These are phyloP conservation scores for Daphne laureola DNA, from an alignment of 441 rosid species.

Conservation along the genomic window DNA sequence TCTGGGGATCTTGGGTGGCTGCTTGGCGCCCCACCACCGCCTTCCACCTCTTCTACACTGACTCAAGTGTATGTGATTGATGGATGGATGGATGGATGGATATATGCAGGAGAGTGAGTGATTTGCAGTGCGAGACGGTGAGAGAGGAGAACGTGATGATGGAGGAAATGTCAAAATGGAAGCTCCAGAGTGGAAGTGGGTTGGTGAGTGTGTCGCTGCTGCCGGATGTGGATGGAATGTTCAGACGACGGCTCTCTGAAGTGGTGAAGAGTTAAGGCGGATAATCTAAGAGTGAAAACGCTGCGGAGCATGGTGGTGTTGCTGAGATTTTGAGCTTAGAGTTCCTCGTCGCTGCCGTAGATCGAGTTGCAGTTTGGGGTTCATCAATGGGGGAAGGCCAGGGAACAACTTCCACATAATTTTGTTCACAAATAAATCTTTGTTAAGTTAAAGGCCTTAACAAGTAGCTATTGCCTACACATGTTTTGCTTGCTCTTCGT, in stretches of 20 bases:
- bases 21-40: slow-evolving; percentile 79
- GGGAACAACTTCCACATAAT: too few species aligned
- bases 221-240: slow-evolving; percentile 27
- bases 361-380: slow-evolving; percentile 71
- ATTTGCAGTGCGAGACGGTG: slow-evolving; percentile 84
- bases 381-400: slow-evolving; percentile 52
- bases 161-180: slow-evolving; percentile 72
- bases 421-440: too few species aligned
- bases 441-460: too few species aligned
- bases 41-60: slow-evolving; percentile 74
- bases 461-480: too few species aligned
- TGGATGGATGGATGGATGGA: too few species aligned
- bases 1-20: slow-evolving; percentile 51
- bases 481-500: too few species aligned
- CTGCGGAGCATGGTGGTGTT: slow-evolving; percentile 45
- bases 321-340: too few species aligned
- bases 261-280: slow-evolving; percentile 63
- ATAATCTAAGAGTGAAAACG: slow-evolving; percentile 56
- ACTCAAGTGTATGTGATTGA: too few species aligned
- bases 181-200: slow-evolving; percentile 42
- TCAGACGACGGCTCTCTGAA: slow-evolving; percentile 31
- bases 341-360: slow-evolving; percentile 63
- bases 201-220: slow-evolving; percentile 23
- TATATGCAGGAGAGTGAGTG: slow-evolving; percentile 60
- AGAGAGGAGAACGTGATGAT: slow-evolving; percentile 71